Evolutionary conservation across 1,284 basidiomycete genomes (phyloP).

Genomic region (Trametes sp.): DNA sequence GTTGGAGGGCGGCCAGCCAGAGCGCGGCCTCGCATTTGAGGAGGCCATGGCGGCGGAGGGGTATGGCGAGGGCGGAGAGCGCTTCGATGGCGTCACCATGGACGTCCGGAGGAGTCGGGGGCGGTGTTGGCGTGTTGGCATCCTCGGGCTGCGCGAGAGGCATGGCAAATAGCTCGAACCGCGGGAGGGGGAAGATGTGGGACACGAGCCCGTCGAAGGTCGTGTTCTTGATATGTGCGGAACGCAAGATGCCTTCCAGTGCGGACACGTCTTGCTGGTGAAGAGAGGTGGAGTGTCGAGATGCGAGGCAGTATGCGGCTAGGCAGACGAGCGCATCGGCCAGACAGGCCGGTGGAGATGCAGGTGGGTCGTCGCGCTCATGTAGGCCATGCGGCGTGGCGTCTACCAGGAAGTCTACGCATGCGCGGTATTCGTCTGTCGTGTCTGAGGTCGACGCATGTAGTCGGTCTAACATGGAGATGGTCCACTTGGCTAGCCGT

Average conservation of each 20-base stretch:
- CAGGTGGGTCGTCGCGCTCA: slow-evolving; percentile 8
- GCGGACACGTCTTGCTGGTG: slow-evolving; percentile 21
- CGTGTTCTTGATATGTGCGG: slow-evolving; percentile 18
- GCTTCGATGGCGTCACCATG: slow-evolving; percentile 13
- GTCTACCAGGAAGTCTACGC: slow-evolving; percentile 33
- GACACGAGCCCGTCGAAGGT: slow-evolving; percentile 29
- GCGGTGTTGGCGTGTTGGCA: slow-evolving; percentile 22
- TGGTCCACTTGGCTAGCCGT: slow-evolving; percentile 41
- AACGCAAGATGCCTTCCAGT: slow-evolving; percentile 35
- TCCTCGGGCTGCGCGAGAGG: slow-evolving; percentile 15
- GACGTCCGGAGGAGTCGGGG: slow-evolving; percentile 8
- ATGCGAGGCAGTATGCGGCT: slow-evolving; percentile 39
- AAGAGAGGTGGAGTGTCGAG: slow-evolving; percentile 26
- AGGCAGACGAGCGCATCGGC: slow-evolving; percentile 43
- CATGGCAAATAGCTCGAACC: slow-evolving; percentile 20
- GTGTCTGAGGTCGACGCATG: slow-evolving; percentile 14
- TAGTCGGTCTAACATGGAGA: slow-evolving; percentile 28
- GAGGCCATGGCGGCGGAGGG: slow-evolving; percentile 46
- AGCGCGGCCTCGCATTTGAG: slow-evolving; percentile 56
- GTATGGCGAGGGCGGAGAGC: slow-evolving; percentile 43
- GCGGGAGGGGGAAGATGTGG: slow-evolving; percentile 26
- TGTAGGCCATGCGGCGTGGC: slow-evolving; percentile 28
- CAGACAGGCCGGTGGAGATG: slow-evolving; percentile 23
- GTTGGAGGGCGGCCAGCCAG: slow-evolving; percentile 58
- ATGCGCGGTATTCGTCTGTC: slow-evolving; percentile 12